Evolutionary conservation across 306 rosid species (phyloP).

Genomic region (Lathyrus sativus): DNA sequence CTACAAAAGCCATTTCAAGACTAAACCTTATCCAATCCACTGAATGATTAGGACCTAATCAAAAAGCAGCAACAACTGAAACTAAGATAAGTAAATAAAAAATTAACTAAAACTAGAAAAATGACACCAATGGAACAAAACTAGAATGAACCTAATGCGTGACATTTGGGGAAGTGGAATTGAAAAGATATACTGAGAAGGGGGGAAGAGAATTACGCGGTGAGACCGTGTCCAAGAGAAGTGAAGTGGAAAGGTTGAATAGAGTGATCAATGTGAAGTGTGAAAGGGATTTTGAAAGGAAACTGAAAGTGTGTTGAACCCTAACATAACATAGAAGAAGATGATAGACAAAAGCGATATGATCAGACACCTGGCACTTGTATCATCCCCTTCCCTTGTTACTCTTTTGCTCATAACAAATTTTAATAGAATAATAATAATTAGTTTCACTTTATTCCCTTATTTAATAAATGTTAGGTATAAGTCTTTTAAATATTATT

Average conservation of each 20-base stretch:
- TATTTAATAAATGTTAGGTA: too few relatives aligned
- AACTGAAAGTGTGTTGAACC: slow-evolving; percentile 16
- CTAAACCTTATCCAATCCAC: slow-evolving; percentile 53
- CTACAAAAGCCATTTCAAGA: slow-evolving; percentile 63
- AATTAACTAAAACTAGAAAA: too few relatives aligned
- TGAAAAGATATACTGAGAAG: neutral
- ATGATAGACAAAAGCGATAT: slow-evolving; percentile 10
- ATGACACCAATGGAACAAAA: too few relatives aligned
- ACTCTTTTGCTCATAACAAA: neutral
- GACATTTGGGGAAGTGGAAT: neutral
- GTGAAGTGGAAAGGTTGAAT: neutral
- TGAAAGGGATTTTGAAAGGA: neutral
- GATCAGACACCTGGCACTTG: slow-evolving; percentile 31
- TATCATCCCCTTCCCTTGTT: neutral
- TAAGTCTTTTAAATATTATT: too few relatives aligned
- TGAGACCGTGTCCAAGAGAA: neutral
- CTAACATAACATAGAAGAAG: slow-evolving; percentile 13
- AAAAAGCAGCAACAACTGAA: slow-evolving; percentile 30
- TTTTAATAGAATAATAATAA: neutral
- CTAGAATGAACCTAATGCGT: neutral
- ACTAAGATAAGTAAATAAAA: too few relatives aligned
- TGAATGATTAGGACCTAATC: slow-evolving; percentile 46
- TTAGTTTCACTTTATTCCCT: too few relatives aligned
- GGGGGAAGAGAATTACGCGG: neutral
- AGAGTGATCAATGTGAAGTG: neutral